Base-by-base conservation (phyloP, 2,329 filamentous ascomycete species). In the Aureobasidium subglaciale region DNA sequence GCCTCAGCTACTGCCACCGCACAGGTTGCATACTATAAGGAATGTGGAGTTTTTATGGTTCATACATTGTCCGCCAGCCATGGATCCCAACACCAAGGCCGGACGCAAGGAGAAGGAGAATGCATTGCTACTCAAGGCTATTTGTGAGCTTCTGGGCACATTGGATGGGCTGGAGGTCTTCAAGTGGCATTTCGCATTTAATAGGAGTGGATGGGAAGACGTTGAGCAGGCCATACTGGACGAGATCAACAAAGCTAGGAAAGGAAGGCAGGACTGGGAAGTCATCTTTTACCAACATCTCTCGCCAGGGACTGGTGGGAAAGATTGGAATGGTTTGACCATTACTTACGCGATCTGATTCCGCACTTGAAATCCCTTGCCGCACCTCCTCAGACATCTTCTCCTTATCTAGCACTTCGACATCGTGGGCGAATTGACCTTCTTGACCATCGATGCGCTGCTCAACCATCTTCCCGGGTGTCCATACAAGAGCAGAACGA, bases 401-500 rank as follows among this genome's bases (percentile, higher is more conserved):
- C n/a, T n/a, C n/a, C n/a, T n/a, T n/a, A n/a, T n/a, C 35, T 38
- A 38, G 8, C 35, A 38, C 4, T 18, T 38, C 38, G 22, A 41
- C 20, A 25, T 15, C 7, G 5, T n/a, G 25, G 38, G 38, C 6
- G 18, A 24, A 6, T 7, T 13, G 7, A 13, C 11, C 4, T 11
- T 6, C 20, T 25, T 25, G 6, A 24, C 20, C 38, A 41, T 24
- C 18, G 38, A 41, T 4, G 20, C 38, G 7, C 38, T 20, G 5
- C 20, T 24, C 34, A 65, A 67, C 73, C 58, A 70, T 63, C 24
- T 55, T 16, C 75, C 75, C 3, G 75, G 75, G 67, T 76, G 72
- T 70, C 71, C 77, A 13, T 66, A 61, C 1, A 68, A 71, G 59
- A 80, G 69, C 34, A 80, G 52, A 43, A 70, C 67, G 5, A 79